A percentile compares a stretch with the other conserved stretches of the same genome.
Evolutionary conservation across 2,329 filamentous ascomycete species (phyloP).

Genomic region (Exophiala bonariae): DNA sequence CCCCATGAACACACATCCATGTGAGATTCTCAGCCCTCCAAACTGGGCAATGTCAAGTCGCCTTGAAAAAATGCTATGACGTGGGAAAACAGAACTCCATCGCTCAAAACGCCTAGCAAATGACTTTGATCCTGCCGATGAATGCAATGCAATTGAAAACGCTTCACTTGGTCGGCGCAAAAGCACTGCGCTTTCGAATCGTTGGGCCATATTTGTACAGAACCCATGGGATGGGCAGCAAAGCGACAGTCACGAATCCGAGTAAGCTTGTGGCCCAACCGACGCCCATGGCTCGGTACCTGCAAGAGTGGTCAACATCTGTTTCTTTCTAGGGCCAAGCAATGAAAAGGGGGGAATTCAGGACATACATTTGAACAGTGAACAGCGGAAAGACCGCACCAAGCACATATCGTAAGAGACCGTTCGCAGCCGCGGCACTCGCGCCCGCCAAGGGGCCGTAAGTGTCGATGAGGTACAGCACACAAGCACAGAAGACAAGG

Average conservation of each 20-base stretch:
- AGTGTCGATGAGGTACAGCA: slow-evolving; percentile 32
- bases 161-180: slow-evolving; percentile 16
- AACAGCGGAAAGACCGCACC: slow-evolving; percentile 40
- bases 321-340: neutral
- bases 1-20: too few relatives aligned
- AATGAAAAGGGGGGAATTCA: neutral
- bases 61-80: too few relatives aligned
- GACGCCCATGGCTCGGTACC: slow-evolving; percentile 32
- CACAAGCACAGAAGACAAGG: slow-evolving; percentile 48
- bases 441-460: slow-evolving; percentile 33
- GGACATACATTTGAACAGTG: slow-evolving; percentile 33
- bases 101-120: too few relatives aligned
- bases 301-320: neutral
- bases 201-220: slow-evolving; percentile 42
- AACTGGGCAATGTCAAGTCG: too few relatives aligned
- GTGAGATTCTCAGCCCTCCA: too few relatives aligned
- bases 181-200: slow-evolving; percentile 41
- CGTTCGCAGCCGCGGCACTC: slow-evolving; percentile 35
- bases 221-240: slow-evolving; percentile 45
- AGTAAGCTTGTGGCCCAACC: slow-evolving; percentile 36
- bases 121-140: too few relatives aligned
- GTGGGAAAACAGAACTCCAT: too few relatives aligned
- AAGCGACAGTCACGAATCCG: slow-evolving; percentile 33
- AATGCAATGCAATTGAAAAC: too few relatives aligned
- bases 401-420: slow-evolving; percentile 34